Evolutionary conservation across 2,329 filamentous ascomycete genomes (phyloP), one percentile per base, ranked within the genome.

Genomic region (Apiospora phragmitis): DNA sequence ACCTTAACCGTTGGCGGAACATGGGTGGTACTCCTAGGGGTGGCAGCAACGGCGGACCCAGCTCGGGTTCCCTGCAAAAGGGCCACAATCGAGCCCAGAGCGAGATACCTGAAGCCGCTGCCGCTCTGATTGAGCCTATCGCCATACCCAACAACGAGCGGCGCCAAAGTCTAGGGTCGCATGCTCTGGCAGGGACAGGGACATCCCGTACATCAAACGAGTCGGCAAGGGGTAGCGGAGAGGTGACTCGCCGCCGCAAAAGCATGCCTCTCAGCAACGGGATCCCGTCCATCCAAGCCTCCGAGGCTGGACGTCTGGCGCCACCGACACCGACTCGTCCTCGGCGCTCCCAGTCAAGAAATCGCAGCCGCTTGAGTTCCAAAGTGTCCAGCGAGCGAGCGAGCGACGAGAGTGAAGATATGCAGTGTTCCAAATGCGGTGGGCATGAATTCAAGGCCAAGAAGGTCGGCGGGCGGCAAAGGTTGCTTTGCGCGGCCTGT

Each of bases 361-460:
- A 26, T 26, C 38, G 38, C 24, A 67, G 65, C 8, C 38, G 38
- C 24, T 26, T 67, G 47, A 67, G 43, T 21, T 51, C 29, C 16
- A 65, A 45, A 49, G 73, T 43, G 77, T 78, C 82, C 11, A 81
- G 80, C 18, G 84, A 84, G 4, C 8, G 55, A 6, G 84, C 83
- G 16, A 81, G 82, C 11, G 85, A 86, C 26, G 84, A 84, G 26
- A 83, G 81, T 21, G 84, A 86, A 68, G 82, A 85, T 45, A 79
- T 88, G 73, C 84, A 80, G 32, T 93, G 91, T 75, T 81, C 83
- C 29, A 85, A 85, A 71, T 94, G 92, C 76, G 86, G 86, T 5
- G 85, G 88, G 1, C 86, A 81, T 26, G 89, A 90, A 71, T 94
- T 94, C 74, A 88, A 88, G 73, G 87, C 88, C 1, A 89, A 86